Evolutionary conservation across 2,329 filamentous ascomycete genomes (phyloP).

Genomic region (Mycogone perniciosa): DNA sequence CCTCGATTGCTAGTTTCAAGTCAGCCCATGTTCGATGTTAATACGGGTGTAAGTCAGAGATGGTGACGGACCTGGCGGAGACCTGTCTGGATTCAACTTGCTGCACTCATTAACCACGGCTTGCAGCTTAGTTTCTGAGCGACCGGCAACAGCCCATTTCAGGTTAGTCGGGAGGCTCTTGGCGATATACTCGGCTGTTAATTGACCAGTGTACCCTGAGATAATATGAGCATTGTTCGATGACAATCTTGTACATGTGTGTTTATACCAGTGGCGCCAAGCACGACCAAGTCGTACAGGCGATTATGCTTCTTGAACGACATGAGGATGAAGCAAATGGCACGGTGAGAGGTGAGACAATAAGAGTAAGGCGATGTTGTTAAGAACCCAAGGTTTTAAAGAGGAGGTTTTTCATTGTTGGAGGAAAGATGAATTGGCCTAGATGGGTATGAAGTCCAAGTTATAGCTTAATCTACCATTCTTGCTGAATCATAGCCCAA

Average conservation of each 20-base stretch:
- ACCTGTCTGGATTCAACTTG: slow-evolving; percentile 60
- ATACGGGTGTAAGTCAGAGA: background rate
- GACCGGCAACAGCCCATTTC: slow-evolving; percentile 83
- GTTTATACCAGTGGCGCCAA: slow-evolving; percentile 49
- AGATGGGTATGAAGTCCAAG: too few species aligned
- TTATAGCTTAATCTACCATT: too few species aligned
- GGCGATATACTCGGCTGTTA: slow-evolving; percentile 69
- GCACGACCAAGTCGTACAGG: slow-evolving; percentile 51
- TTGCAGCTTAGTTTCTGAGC: slow-evolving; percentile 70
- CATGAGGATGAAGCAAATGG: slow-evolving; percentile 28
- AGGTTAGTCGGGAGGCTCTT: slow-evolving; percentile 65
- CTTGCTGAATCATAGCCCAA: too few species aligned
- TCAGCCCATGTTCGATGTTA: slow-evolving; percentile 3
- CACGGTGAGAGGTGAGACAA: background rate
- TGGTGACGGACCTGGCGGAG: slow-evolving; percentile 54
- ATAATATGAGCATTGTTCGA: background rate
- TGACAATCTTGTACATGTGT: background rate
- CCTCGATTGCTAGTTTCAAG: slow-evolving; percentile 41
- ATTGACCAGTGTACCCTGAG: slow-evolving; percentile 76
- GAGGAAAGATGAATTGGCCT: too few species aligned
- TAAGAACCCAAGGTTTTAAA: too few species aligned
- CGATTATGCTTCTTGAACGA: slow-evolving; percentile 43
- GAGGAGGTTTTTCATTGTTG: too few species aligned
- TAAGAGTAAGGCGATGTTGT: background rate
- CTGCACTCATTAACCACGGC: slow-evolving; percentile 61